A percentile compares a stretch with the other conserved stretches of the same genome.
These are phyloP conservation scores for Colletotrichum sp. DNA, from an alignment of 2,329 filamentous ascomycete species.

Conservation along the genomic window DNA sequence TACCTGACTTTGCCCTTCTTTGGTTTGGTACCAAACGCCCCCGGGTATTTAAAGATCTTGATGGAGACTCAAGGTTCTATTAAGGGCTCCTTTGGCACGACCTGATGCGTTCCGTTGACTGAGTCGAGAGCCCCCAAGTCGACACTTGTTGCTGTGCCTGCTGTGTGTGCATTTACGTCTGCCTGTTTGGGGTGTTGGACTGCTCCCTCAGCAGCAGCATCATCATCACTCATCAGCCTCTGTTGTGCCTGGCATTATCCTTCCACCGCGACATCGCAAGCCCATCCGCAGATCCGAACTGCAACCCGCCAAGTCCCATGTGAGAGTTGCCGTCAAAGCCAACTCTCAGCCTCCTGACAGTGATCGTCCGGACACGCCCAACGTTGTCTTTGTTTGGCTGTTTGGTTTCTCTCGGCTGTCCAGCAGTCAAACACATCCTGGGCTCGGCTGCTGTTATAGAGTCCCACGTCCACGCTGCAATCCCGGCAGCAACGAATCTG, in stretches of 20 bases:
- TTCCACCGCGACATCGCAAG: not conserved
- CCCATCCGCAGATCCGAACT: not conserved
- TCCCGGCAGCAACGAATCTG: not conserved
- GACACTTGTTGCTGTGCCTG: not conserved
- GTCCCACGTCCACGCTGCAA: not conserved
- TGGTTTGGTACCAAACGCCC: not conserved
- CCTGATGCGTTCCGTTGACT: conserved; percentile 5
- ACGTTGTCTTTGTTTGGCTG: not conserved
- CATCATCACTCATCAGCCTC: not conserved
- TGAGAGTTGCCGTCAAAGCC: not conserved
- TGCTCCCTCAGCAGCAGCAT: not conserved
- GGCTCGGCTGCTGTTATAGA: not conserved
- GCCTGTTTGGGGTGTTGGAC: not conserved
- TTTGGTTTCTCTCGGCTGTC: not conserved
- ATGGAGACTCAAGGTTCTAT: conserved; percentile 8
- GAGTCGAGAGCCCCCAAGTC: not conserved
- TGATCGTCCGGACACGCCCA: not conserved
- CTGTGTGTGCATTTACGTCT: not conserved
- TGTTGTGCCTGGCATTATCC: not conserved
- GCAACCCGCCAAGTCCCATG: not conserved
- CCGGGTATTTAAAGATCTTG: conserved; percentile 13
- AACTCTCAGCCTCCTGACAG: not conserved
- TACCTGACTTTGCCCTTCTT: not conserved
- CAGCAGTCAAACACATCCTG: not conserved
- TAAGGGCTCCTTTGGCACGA: conserved; percentile 2